Evolutionary conservation across 345 rosid species (phyloP).

Genomic region (Euphorbia peplus): DNA sequence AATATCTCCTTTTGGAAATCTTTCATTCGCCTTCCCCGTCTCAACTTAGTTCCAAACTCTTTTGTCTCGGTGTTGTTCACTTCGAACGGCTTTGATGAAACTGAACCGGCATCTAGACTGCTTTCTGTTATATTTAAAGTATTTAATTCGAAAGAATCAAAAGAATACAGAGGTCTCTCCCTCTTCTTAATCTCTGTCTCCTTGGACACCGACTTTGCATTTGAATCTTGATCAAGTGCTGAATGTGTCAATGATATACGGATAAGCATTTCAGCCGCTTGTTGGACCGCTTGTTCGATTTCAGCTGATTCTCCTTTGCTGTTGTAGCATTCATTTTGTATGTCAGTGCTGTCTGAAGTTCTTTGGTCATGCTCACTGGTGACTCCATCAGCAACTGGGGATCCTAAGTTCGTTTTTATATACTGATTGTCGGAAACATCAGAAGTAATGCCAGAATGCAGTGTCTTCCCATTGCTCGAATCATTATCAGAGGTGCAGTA

Average conservation of each 20-base stretch:
- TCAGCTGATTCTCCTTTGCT: slow-evolving; percentile 30
- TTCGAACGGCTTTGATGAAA: slow-evolving; percentile 57
- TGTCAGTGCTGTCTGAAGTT: slow-evolving; percentile 19
- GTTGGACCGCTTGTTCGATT: slow-evolving; percentile 32
- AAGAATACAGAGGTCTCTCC: slow-evolving; percentile 39
- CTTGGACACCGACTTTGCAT: slow-evolving; percentile 21
- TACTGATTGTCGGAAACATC: slow-evolving; percentile 12
- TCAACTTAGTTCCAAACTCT: slow-evolving; percentile 51
- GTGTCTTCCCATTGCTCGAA: slow-evolving; percentile 29
- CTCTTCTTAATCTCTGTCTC: slow-evolving; percentile 23
- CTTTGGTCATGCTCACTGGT: slow-evolving; percentile 24
- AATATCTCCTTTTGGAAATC: slow-evolving; percentile 78
- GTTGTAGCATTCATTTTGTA: slow-evolving; percentile 7
- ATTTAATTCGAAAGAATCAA: slow-evolving; percentile 58
- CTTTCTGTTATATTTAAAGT: slow-evolving; percentile 48
- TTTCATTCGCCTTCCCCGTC: slow-evolving; percentile 80
- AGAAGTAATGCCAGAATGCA: slow-evolving; percentile 10
- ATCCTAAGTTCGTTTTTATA: slow-evolving; percentile 16
- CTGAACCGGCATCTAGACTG: slow-evolving; percentile 41
- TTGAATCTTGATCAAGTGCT: slow-evolving; percentile 22
- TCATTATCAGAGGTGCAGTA: slow-evolving; percentile 32
- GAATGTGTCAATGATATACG: slow-evolving; percentile 32
- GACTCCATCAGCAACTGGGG: slow-evolving; percentile 18
- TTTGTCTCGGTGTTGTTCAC: slow-evolving; percentile 33
- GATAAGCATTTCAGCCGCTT: slow-evolving; percentile 65